Evolutionary conservation across 2,329 filamentous ascomycete genomes (phyloP).

Genomic region (Phialemonium atrogriseum): DNA sequence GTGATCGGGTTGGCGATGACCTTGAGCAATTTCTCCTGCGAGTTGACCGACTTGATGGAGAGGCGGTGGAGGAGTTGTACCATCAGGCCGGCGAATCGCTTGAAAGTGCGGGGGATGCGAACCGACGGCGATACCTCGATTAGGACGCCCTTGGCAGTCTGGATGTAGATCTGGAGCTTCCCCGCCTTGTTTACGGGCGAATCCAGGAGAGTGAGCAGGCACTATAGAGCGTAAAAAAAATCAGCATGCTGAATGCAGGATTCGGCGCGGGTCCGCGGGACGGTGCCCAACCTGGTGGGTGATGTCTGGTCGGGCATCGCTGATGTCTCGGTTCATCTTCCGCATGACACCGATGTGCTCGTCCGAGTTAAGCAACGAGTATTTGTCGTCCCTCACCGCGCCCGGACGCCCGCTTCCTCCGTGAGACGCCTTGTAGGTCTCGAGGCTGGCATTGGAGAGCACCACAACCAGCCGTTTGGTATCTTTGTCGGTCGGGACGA

Average conservation of each 20-base stretch:
- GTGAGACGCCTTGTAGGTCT: conserved; percentile 90
- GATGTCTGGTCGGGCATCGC: conserved; percentile 94
- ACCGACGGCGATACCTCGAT: conserved; percentile 98
- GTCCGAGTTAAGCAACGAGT: conserved; percentile 94
- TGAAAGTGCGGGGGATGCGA: conserved; percentile 95
- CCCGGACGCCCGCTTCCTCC: conserved; percentile 57
- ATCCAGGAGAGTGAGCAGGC: conserved; percentile 90
- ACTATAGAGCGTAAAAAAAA: conserved; percentile 45
- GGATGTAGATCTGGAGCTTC: conserved; percentile 96
- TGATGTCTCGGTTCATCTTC: conserved; percentile 99
- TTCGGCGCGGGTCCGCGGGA: too few relatives aligned
- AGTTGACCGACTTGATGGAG: conserved; percentile 92
- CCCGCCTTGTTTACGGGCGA: conserved; percentile 98
- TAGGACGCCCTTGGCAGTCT: conserved; percentile 92
- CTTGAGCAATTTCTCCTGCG: conserved; percentile 92
- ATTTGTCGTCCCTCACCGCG: conserved; percentile 79
- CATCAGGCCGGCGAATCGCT: conserved; percentile 97
- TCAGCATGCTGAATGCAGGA: conserved; percentile 39
- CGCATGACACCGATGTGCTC: conserved; percentile 99
- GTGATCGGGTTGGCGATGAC: conserved; percentile 98
- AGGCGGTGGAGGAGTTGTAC: conserved; percentile 93
- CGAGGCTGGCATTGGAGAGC: conserved; percentile 90
- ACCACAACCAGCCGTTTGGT: conserved; percentile 89
- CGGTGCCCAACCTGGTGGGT: conserved; percentile 75
- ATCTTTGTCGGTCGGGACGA: conserved; percentile 80